Base-by-base conservation (phyloP, 176 grass and related monocot species). In the Carex myosuroides region DNA sequence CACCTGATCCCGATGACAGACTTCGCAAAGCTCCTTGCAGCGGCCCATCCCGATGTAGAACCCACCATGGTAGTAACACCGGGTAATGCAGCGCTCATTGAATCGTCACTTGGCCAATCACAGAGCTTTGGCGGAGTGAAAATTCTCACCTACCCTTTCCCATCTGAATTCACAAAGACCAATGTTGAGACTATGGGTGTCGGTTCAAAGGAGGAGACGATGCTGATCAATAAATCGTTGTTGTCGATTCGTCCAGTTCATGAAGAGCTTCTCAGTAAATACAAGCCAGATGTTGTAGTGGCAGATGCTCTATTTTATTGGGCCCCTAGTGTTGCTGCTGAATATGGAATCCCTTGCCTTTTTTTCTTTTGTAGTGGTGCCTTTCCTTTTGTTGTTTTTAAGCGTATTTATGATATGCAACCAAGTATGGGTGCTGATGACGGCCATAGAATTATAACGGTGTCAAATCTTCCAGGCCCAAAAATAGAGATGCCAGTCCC, bases 1-100 rank as follows among this genome's bases (percentile, higher is more conserved):
- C 94, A 97, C 89, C 84, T 94, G 10, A 87, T 93, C 68, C 94
- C 94, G 13, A 88, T 91, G 72, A 81, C 88, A 0, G 94, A 94
- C 33, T 83, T 97, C 2, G 91, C 91, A 4, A 86, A 85, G 70
- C 86, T 88, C 70, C 68, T 97, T 35, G 91, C 84, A 1, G 33
- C 18, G 13, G 60, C 60, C 8, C 50, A 79, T 55, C 82, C 82
- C 2, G 62, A 44, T 4, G 72, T 88, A 11, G 62, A 85, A 22
- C 62, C 87, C 10, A 88, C 73, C 52, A 66, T 90, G 9, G 87
- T 94, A 26, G 68, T 87, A 33, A 81, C 68, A 17, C 66, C 88
- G 0, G 71, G 59, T 21, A 73, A 82, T 67, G 44, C 29, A 44
- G 39, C 79, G 12, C 8, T 24, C 24, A 21, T 20, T 9, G 8